phyloP scores from a whole-genome alignment of 2,329 filamentous ascomycete species.

The Neopestalotiopsis rosae region DNA sequence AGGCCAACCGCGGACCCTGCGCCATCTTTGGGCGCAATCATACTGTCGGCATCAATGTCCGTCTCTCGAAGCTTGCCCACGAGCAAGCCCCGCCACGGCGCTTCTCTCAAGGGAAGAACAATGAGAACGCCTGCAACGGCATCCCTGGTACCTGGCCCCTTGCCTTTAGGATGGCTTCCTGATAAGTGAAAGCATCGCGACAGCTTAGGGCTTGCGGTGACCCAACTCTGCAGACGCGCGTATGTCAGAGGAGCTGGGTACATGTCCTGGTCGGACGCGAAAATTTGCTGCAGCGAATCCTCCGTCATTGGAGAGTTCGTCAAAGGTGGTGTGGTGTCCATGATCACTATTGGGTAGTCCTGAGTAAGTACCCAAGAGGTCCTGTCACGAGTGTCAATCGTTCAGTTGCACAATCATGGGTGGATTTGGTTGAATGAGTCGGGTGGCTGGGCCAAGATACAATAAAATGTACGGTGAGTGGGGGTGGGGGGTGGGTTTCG shows the following conservation, averaged over 20 bases:
- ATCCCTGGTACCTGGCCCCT: not conserved
- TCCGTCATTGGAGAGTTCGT: slow-evolving; percentile 22
- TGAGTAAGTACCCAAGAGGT: not conserved
- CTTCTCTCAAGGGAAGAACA: slow-evolving; percentile 33
- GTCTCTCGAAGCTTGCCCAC: slow-evolving; percentile 35
- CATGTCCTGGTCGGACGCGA: slow-evolving; percentile 38
- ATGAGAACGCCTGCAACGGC: slow-evolving; percentile 32
- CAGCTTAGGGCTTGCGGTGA: slow-evolving; percentile 31
- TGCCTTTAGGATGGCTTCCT: not conserved
- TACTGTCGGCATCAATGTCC: slow-evolving; percentile 30
- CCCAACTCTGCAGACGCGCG: slow-evolving; percentile 35
- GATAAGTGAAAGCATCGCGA: slow-evolving; percentile 29
- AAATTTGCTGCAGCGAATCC: slow-evolving; percentile 27
- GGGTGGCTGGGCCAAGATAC: not conserved
- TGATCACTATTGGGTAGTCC: not conserved
- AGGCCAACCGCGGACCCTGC: slow-evolving; percentile 32
- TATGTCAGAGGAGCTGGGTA: slow-evolving; percentile 41
- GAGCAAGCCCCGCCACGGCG: slow-evolving; percentile 35
- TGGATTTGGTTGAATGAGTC: not conserved
- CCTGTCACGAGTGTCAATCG: not conserved
- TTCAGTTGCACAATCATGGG: not conserved
- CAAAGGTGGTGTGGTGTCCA: not conserved
- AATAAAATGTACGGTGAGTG: not conserved
- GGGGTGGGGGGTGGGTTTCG: not conserved
- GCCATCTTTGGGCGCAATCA: slow-evolving; percentile 29